A percentile compares a stretch with the other conserved stretches of the same genome.
Evolutionary conservation across 2,329 filamentous ascomycete species (phyloP).

Genomic region (Aspergillus aculeatus): DNA sequence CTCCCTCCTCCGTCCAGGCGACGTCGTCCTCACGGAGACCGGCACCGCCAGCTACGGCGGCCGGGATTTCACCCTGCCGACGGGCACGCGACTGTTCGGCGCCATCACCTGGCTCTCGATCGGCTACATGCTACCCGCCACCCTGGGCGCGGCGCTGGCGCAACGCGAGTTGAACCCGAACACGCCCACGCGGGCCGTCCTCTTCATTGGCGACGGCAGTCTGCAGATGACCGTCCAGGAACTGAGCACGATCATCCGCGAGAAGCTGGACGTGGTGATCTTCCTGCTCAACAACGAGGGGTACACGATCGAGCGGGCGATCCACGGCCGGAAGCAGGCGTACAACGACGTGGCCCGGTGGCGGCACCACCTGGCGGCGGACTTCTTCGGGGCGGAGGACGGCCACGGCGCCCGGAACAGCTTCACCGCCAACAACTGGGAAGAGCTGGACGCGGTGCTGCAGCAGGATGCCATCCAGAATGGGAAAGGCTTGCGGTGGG

Average conservation of each 20-base stretch:
- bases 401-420: conserved; percentile 40
- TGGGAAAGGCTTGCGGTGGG: conserved; percentile 41
- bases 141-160: conserved; percentile 57
- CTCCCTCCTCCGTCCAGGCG: conserved; percentile 51
- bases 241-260: conserved; percentile 61
- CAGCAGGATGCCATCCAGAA: conserved; percentile 35
- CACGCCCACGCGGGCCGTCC: conserved; percentile 47
- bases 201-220: conserved; percentile 64
- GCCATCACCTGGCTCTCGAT: conserved; percentile 61
- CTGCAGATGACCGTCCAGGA: conserved; percentile 68
- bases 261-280: conserved; percentile 50
- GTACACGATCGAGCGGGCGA: conserved; percentile 59
- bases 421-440: conserved; percentile 45
- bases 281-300: conserved; percentile 61
- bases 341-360: conserved; percentile 59
- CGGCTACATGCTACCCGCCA: conserved; percentile 60
- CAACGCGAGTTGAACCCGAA: conserved; percentile 27
- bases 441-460: conserved; percentile 46
- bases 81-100: conserved; percentile 49
- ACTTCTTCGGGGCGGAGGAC: conserved; percentile 48
- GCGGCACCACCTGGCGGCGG: conserved; percentile 51
- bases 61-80: conserved; percentile 52
- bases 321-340: conserved; percentile 53
- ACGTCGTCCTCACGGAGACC: conserved; percentile 59
- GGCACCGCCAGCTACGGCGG: conserved; percentile 59